Evolutionary conservation across 1,139 yeast genomes (phyloP), one percentile per base, ranked within the genome.

Genomic region (Yamadazyma epiphylla): DNA sequence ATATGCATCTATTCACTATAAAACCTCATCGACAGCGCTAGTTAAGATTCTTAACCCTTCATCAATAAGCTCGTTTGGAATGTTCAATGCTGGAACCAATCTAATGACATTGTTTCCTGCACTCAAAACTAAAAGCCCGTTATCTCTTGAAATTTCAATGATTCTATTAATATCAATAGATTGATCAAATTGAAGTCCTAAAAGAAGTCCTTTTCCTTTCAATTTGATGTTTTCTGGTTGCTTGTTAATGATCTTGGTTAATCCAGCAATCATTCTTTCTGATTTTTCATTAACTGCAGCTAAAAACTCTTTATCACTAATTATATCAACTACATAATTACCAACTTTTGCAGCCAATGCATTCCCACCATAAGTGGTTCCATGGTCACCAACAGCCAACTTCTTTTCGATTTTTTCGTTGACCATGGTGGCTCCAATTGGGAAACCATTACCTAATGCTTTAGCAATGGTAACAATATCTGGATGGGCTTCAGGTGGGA

Each of bases 401-500:
- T 69, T 77, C 10, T 65, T 57, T 52, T 87, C 94, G 19, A 91
- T 84, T 36, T 76, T 70, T 42, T 86, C 94, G 30, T 85, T 77
- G 32, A 91, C 78, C 74, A 91, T 73, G 4, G 95, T 85, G 5
- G 97, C 98, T 30, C 95, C 96, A 46, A 91, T 83, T 22, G 98
- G 98, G 68, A 79, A 87, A n/a, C 98, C 98, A 51, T 91, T 91
- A 37, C 98, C 98, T 26, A 91, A 68, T 2, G 97, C 96, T 58
- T 91, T 91, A 30, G 98, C 98, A 71, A 82, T 76, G 17, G 98
- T 89, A 33, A 91, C 57, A 39, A 91, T 85, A 58, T 91, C 98
- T 3, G 98, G 98, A 51, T 87, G 94, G 0, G 91, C 95, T 38
- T 77, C 84, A 27, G 65, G 55, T 25, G 89, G 86, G 30, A 82